Conservation (phyloP, 2,329 filamentous ascomycete genomes). For the Exophiala sp. region DNA sequence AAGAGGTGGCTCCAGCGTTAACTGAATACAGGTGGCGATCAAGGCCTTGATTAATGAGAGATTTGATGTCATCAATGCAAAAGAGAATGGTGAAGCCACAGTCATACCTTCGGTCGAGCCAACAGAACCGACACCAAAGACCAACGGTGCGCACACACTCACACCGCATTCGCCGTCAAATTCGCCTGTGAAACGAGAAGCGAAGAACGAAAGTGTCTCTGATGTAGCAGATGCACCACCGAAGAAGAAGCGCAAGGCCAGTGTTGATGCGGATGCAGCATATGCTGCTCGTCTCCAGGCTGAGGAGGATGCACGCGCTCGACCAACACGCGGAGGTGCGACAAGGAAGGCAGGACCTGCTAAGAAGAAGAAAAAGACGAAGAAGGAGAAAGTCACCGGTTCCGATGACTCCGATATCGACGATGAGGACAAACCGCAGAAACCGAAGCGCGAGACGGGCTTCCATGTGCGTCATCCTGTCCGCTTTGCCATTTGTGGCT, state of each 20-base stretch:
- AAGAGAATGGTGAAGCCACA: constrained; percentile 39
- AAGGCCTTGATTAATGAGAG: constrained; percentile 69
- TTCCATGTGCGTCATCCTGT: constrained; percentile 65
- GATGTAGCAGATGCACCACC: constrained; percentile 38
- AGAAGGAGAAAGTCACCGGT: constrained; percentile 47
- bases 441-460: constrained; percentile 73
- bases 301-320: constrained; percentile 75
- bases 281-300: constrained; percentile 86
- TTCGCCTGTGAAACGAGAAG: constrained; percentile 41
- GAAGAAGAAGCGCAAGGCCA: constrained; percentile 63
- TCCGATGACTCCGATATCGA: constrained; percentile 73
- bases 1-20: not conserved
- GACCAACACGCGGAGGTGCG: constrained; percentile 72
- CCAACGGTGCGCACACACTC: constrained; percentile 36
- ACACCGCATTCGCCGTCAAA: constrained; percentile 29
- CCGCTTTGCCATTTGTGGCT: constrained; percentile 8
- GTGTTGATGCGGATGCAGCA: constrained; percentile 76
- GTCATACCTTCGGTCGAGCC: constrained; percentile 32
- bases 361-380: constrained; percentile 61
- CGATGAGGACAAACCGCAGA: constrained; percentile 59
- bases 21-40: constrained; percentile 57
- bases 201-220: constrained; percentile 40
- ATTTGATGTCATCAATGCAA: constrained; percentile 65
- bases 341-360: constrained; percentile 55
- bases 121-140: constrained; percentile 22